These are phyloP conservation scores for Trypanosoma brucei DNA, from an alignment of 208 protist species.

Conservation along the genomic window DNA sequence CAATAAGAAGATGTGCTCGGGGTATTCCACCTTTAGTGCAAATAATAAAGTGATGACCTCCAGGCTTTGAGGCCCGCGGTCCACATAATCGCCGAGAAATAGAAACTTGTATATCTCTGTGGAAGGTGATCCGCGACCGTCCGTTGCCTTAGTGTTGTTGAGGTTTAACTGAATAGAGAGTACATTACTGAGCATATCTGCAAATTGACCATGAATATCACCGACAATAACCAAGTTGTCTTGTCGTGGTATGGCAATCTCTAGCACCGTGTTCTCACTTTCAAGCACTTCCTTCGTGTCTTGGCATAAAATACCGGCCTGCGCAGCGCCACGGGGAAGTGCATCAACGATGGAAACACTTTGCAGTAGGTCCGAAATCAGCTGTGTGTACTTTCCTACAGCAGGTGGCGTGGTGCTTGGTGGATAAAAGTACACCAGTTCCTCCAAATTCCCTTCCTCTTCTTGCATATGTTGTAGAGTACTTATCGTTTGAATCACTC, in stretches of 20 bases:
- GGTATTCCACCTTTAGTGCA: conserved; percentile 82
- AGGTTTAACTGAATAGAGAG: conserved; percentile 57
- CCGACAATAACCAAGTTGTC: conserved; percentile 76
- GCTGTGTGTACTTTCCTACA: conserved; percentile 40
- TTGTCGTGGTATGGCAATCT: conserved; percentile 31
- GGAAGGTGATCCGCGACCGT: neutral
- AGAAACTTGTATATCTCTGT: conserved; percentile 68
- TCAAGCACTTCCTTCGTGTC: conserved; percentile 39
- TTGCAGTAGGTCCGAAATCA: conserved; percentile 71
- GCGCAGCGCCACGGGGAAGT: conserved; percentile 39
- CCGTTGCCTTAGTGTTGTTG: conserved; percentile 19
- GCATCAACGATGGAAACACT: conserved; percentile 55
- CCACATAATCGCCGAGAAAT: conserved; percentile 98
- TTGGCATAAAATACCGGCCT: conserved; percentile 48
- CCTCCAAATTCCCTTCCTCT: neutral
- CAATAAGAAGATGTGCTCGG: conserved; percentile 80
- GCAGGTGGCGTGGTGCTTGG: conserved; percentile 27
- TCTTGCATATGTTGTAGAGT: neutral
- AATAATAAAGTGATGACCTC: conserved; percentile 82
- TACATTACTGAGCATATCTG: conserved; percentile 64
- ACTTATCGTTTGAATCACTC: neutral
- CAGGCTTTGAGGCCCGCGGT: conserved; percentile 86
- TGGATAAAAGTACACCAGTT: conserved; percentile 40
- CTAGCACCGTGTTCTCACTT: conserved; percentile 47
- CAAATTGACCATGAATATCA: conserved; percentile 87